Base-by-base conservation (phyloP, 1,139 yeast species). In the Candida neerlandica region DNA sequence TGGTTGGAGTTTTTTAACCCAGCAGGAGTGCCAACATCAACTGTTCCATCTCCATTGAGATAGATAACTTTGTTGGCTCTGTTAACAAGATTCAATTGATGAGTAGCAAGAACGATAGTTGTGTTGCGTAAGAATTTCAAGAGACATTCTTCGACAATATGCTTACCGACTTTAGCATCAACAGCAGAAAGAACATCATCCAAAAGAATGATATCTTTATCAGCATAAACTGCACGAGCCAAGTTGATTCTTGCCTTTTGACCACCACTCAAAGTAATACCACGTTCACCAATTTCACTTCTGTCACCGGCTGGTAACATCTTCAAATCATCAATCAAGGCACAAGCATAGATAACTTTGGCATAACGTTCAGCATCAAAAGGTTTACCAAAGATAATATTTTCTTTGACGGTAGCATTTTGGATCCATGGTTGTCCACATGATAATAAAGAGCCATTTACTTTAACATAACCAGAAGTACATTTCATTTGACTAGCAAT, bases 151-250 rank as follows among this genome's bases (percentile, higher is more conserved):
- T 62, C 61, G 41, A 71, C 66, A 46, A 73, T 73, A 53, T 71
- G 75, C 47, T 62, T 67, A 41, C 74, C 78, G 43, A 73, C 77
- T 53, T 69, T 62, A 4, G 77, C 63, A 54, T 73, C 78, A 41
- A 73, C 78, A 5, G 77, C 78, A 50, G 71, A 64, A 40, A 73
- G 66, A n/a, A 73, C 77, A 58, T 73, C 78, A 56, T 73, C 78
- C 46, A 73, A 64, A 38, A 73, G 61, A 27, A 70, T 60, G 10
- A 70, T 65, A 16, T 66, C 65, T 4, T 71, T 63, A 41, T 65
- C 60, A 9, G 74, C 61, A 57, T 73, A 73, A 43, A 66, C 69
- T n/a, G 77, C 75, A 58, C 78, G 65, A 11, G 78, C 78, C 55
- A 73, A 66, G 52, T 70, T 70, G 43, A 73, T 69, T 57, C 78